phyloP scores from a whole-genome alignment of 345 rosid genomes.

The Rhizophora apiculata region DNA sequence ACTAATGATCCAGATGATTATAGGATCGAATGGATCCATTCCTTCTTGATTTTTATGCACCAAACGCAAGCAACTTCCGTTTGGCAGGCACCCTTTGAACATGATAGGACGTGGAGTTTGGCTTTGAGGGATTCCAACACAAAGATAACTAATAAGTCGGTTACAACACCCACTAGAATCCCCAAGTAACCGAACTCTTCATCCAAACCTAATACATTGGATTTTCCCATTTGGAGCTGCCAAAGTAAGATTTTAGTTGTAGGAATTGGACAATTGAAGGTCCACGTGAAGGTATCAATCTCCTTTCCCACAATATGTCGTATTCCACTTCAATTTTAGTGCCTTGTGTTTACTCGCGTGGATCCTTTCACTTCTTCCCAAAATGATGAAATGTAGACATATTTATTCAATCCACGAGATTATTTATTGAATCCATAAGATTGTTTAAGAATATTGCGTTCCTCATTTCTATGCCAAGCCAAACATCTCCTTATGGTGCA shows the following conservation, averaged over 20 bases:
- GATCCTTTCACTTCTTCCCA: too few relatives aligned
- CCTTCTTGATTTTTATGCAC: too few relatives aligned
- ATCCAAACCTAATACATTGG: constrained; percentile 1
- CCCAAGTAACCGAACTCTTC: background rate
- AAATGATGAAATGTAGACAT: too few relatives aligned
- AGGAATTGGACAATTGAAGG: constrained; percentile 12
- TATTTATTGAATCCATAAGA: too few relatives aligned
- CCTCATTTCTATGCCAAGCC: too few relatives aligned
- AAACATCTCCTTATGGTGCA: too few relatives aligned
- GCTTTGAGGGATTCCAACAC: background rate
- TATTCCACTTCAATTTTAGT: background rate
- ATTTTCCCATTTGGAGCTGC: background rate
- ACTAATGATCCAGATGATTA: too few relatives aligned
- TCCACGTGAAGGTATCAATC: constrained; percentile 20
- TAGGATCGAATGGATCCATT: too few relatives aligned
- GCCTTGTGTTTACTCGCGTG: background rate
- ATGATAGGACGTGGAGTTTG: background rate
- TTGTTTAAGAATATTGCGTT: too few relatives aligned
- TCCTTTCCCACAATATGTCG: background rate
- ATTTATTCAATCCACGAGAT: too few relatives aligned
- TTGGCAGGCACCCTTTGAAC: too few relatives aligned
- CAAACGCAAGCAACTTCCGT: too few relatives aligned
- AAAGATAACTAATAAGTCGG: background rate
- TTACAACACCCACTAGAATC: background rate
- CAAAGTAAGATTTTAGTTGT: constrained; percentile 4